Conservation (phyloP, 768 basidiomycete species). For the Suillus placidus region DNA sequence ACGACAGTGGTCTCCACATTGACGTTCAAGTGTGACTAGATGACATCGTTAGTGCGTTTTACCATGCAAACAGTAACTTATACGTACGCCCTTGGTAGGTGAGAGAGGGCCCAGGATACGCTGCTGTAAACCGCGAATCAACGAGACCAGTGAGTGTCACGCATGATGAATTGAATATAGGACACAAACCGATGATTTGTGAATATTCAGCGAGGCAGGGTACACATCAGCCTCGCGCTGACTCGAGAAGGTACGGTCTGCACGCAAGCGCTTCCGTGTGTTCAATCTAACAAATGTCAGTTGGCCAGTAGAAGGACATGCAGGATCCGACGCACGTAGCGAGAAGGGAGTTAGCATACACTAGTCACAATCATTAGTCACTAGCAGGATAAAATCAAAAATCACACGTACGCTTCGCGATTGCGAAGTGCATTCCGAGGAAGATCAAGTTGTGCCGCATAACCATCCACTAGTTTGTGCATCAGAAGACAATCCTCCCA, state of each 20-base stretch:
- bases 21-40: conserved; percentile 30
- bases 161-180: background rate
- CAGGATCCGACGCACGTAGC: conserved; percentile 29
- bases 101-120: conserved; percentile 24
- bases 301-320: background rate
- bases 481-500: background rate
- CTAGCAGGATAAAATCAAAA: background rate
- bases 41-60: background rate
- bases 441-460: conserved; percentile 41
- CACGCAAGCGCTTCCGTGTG: conserved; percentile 33
- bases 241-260: conserved; percentile 29
- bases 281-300: conserved; percentile 23
- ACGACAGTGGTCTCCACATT: conserved; percentile 38
- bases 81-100: conserved; percentile 28
- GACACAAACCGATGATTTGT: background rate
- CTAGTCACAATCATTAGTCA: conserved; percentile 12
- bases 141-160: background rate
- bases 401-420: conserved; percentile 31
- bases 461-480: conserved; percentile 26
- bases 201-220: conserved; percentile 21
- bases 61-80: background rate
- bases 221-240: conserved; percentile 28
- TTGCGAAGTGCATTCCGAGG: conserved; percentile 39
- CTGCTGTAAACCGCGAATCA: conserved; percentile 15
- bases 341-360: conserved; percentile 38